These are phyloP conservation scores for Pseudogymnoascus sp. DNA, from an alignment of 2,329 filamentous ascomycete species.

Conservation along the genomic window DNA sequence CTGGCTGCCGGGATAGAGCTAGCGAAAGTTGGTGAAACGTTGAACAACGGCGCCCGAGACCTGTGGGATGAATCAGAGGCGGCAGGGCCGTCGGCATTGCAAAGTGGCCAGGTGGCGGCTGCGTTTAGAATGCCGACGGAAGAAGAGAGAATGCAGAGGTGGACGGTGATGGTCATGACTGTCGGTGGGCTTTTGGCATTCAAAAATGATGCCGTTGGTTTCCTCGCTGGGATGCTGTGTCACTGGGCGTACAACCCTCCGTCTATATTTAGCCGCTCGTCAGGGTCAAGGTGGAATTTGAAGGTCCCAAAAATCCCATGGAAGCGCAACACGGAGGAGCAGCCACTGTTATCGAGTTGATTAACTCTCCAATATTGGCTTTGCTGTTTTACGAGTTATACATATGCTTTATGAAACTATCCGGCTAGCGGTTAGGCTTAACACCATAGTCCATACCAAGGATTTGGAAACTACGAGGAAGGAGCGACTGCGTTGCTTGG, in stretches of 20 bases:
- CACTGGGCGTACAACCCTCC: constrained; percentile 52
- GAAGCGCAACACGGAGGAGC: not conserved
- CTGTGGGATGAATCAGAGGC: constrained; percentile 47
- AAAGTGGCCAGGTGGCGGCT: constrained; percentile 19
- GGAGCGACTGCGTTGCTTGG: not conserved
- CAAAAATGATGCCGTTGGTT: constrained; percentile 83
- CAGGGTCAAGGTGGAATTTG: not conserved
- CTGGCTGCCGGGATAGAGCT: constrained; percentile 83
- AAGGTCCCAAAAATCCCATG: not conserved
- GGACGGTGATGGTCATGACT: constrained; percentile 86
- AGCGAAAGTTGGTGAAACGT: constrained; percentile 71
- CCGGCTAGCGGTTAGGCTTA: not conserved
- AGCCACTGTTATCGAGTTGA: not conserved
- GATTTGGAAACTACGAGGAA: not conserved
- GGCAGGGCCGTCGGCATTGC: constrained; percentile 10
- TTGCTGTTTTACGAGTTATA: not conserved
- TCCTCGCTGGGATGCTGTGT: constrained; percentile 72
- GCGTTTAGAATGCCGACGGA: constrained; percentile 49
- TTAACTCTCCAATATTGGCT: not conserved
- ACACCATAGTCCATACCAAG: not conserved
- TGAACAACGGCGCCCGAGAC: constrained; percentile 64
- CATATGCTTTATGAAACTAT: not conserved
- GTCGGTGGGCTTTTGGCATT: constrained; percentile 75
- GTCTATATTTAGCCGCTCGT: not conserved
- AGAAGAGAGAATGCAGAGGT: constrained; percentile 63